Base-by-base conservation (phyloP, 768 basidiomycete genomes). In the Naematelia encephala region DNA sequence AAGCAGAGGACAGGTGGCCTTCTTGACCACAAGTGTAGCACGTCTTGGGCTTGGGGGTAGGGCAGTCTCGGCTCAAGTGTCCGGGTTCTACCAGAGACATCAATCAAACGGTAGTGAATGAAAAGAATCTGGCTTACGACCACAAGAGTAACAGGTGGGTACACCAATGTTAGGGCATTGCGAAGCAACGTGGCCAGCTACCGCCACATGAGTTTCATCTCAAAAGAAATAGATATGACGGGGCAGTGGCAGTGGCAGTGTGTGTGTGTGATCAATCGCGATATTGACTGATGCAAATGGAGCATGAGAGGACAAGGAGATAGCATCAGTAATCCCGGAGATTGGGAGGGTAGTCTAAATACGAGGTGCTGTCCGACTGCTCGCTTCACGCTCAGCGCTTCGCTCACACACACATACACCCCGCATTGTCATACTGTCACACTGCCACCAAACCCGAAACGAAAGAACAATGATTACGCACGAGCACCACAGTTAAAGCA, bases 11-110 rank as follows among this genome's bases (percentile, higher is more conserved):
- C 62, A 77, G 59, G 71, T 77, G 76, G 27, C 74, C 76, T 57
- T 75, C 74, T 62, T 75, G 66, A 28, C 70, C 70, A 54, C 76
- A 77, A 53, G 66, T 62, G 74, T 77, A 77, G 53, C 76, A 77
- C 21, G 70, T 62, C 66, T 74, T 74, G 62, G 71, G 60, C 67
- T 73, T 72, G 60, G 74, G 72, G 54, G 67, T 71, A 34, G 76
- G 69, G 69, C 76, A 77, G 57, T 69, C 73, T 62, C 67, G 64
- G 60, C 58, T 63, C 58, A 77, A 59, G 65, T 77, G 75, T 55
- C 75, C 75, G 56, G 66, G 60, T 56, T 74, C 64, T 62, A 57
- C 14, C 19, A 21, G 14, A 16, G 19, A 34, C 39, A 45, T 14
- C 27, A 27, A 28, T 11, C 21, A n/a, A 13, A 47, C 14, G n/a